Percentiles rank a stretch among this genome's conserved stretches.
Evolutionary conservation across 2,329 filamentous ascomycete genomes (phyloP).

Genomic region (Rhynchosporium graminicola): DNA sequence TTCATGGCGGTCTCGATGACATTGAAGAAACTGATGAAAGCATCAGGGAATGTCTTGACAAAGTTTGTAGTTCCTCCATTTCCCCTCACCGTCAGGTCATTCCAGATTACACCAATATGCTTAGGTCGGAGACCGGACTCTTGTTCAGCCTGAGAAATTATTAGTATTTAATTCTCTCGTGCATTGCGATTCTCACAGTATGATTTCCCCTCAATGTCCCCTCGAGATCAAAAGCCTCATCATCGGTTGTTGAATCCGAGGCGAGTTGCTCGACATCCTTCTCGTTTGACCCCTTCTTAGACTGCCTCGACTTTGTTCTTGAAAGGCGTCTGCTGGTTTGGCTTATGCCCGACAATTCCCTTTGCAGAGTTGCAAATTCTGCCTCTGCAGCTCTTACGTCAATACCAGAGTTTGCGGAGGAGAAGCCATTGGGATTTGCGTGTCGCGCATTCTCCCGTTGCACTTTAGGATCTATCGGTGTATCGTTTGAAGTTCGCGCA

Average conservation of each 20-base stretch:
- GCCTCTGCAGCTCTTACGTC: slow-evolving; percentile 64
- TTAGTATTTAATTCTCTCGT: neutral
- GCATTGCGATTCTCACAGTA: slow-evolving; percentile 39
- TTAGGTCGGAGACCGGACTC: slow-evolving; percentile 80
- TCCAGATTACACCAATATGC: slow-evolving; percentile 78
- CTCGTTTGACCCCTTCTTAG: slow-evolving; percentile 36
- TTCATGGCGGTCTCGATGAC: slow-evolving; percentile 64
- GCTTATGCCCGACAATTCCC: slow-evolving; percentile 59
- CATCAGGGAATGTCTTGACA: slow-evolving; percentile 73
- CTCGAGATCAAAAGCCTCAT: slow-evolving; percentile 73
- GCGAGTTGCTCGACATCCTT: slow-evolving; percentile 62
- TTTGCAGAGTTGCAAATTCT: slow-evolving; percentile 69
- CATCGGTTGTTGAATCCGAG: slow-evolving; percentile 45
- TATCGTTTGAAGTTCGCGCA: slow-evolving; percentile 25
- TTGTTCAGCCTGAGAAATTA: slow-evolving; percentile 56
- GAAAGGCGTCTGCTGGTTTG: slow-evolving; percentile 54
- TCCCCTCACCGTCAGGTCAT: slow-evolving; percentile 73
- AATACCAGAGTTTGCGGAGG: slow-evolving; percentile 49
- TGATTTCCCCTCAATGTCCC: slow-evolving; percentile 69
- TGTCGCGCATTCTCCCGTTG: slow-evolving; percentile 36
- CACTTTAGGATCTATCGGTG: slow-evolving; percentile 47
- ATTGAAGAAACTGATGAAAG: slow-evolving; percentile 72
- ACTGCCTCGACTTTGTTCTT: slow-evolving; percentile 45
- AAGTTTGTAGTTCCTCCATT: slow-evolving; percentile 73
- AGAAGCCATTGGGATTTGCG: slow-evolving; percentile 51